Conservation (phyloP, 495 filamentous ascomycete species). For the Annulohypoxylon stygium region DNA sequence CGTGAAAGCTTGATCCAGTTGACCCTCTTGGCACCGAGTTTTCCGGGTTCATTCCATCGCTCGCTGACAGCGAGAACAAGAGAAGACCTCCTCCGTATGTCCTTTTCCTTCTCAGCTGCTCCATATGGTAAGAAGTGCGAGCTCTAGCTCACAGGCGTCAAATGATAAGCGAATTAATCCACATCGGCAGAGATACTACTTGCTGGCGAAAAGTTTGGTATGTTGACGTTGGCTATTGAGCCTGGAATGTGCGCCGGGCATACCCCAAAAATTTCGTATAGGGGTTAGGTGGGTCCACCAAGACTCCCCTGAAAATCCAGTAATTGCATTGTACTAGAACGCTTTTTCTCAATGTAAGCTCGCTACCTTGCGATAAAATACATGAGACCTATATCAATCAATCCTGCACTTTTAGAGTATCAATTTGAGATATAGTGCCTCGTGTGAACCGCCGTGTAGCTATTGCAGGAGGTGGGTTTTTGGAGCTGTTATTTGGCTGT, state of each 20-base stretch:
- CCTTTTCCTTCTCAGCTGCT: neutral
- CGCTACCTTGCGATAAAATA: too few species aligned
- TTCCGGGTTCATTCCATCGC: neutral
- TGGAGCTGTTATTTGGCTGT: too few species aligned
- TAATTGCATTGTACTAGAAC: too few species aligned
- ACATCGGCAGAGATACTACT: slow-evolving; percentile 22
- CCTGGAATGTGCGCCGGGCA: neutral
- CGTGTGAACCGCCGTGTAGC: too few species aligned
- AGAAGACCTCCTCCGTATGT: neutral
- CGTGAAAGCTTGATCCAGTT: slow-evolving; percentile 25
- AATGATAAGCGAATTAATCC: slow-evolving; percentile 16
- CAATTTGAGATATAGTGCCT: too few species aligned
- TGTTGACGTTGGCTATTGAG: neutral
- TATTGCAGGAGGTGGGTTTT: too few species aligned
- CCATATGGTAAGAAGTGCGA: neutral
- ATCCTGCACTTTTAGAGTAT: too few species aligned
- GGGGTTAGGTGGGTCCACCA: too few species aligned
- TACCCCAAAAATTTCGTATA: too few species aligned
- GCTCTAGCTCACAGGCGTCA: slow-evolving; percentile 15
- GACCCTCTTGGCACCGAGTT: slow-evolving; percentile 22
- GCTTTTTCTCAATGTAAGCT: too few species aligned
- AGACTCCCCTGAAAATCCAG: too few species aligned
- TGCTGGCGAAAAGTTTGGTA: neutral
- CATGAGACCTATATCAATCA: too few species aligned
- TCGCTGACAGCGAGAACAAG: neutral